phyloP scores from a whole-genome alignment of 148 eudicot genomes.

The Silene conica region DNA sequence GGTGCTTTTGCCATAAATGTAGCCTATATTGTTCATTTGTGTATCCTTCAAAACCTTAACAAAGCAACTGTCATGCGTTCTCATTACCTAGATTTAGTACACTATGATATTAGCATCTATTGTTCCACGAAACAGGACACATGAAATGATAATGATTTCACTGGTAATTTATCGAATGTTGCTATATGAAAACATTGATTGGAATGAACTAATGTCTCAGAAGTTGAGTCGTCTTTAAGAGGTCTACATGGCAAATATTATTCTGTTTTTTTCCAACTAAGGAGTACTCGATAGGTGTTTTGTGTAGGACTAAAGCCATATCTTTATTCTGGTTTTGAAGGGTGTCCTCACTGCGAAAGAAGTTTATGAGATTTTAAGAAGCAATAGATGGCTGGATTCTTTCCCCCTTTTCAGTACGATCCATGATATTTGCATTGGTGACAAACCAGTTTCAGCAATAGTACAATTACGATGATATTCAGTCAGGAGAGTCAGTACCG shows the following conservation, averaged over 20 bases:
- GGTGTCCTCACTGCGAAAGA: constrained; percentile 92
- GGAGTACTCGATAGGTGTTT: not conserved
- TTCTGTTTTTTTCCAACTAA: not conserved
- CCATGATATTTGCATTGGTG: constrained; percentile 88
- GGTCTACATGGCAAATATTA: not conserved
- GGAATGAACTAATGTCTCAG: not conserved
- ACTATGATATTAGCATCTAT: too few relatives aligned
- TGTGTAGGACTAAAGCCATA: not conserved
- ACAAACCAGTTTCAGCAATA: constrained; percentile 67
- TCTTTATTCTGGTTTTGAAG: constrained; percentile 38
- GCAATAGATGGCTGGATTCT: constrained; percentile 69
- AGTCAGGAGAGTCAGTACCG: constrained; percentile 3
- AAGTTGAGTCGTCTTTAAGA: not conserved
- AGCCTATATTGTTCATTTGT: too few relatives aligned
- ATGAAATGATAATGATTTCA: not conserved
- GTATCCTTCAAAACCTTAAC: too few relatives aligned
- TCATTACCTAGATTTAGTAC: too few relatives aligned
- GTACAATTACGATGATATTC: constrained; percentile 48
- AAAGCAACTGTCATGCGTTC: too few relatives aligned
- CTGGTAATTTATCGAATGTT: not conserved
- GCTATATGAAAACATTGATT: not conserved
- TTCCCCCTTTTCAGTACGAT: constrained; percentile 87
- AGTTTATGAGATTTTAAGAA: constrained; percentile 76
- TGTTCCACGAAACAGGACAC: too few relatives aligned
- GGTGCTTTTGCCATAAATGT: too few relatives aligned